A percentile compares a stretch with the other conserved stretches of the same genome.
These are phyloP conservation scores for Podosphaera fusca DNA, from an alignment of 2,329 filamentous ascomycete species.

Conservation along the genomic window DNA sequence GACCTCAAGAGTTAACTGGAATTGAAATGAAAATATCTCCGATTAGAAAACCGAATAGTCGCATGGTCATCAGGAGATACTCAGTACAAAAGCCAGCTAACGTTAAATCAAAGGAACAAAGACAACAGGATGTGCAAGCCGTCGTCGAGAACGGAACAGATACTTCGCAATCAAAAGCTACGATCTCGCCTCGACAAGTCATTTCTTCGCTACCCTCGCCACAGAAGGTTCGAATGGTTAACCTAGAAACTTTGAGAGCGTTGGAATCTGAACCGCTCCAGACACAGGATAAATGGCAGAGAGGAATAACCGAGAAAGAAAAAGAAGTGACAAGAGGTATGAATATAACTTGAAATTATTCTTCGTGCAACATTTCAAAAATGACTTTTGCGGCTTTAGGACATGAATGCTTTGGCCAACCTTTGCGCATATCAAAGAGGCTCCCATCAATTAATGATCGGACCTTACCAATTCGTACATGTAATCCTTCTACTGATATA, in stretches of 20 bases:
- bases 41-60: conserved; percentile 4
- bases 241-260: conserved; percentile 34
- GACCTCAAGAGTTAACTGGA: conserved; percentile 4
- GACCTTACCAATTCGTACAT: conserved; percentile 52
- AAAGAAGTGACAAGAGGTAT: too few relatives aligned
- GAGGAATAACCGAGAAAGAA: conserved; percentile 5
- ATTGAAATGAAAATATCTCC: conserved; percentile 4
- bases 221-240: conserved; percentile 19
- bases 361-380: too few relatives aligned
- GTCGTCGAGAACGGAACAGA: conserved; percentile 49
- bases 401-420: too few relatives aligned
- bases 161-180: conserved; percentile 27
- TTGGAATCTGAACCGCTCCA: conserved; percentile 21
- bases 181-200: conserved; percentile 22
- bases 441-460: conserved; percentile 23
- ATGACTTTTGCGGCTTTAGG: too few relatives aligned
- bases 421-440: too few relatives aligned
- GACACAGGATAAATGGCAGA: conserved; percentile 12
- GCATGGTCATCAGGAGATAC: conserved; percentile 9
- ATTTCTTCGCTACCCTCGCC: conserved; percentile 4
- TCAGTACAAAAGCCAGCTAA: conserved; percentile 18
- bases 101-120: conserved; percentile 35
- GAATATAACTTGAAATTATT: too few relatives aligned
- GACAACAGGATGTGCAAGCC: conserved; percentile 33
- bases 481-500: conserved; percentile 31